Base-by-base conservation (phyloP, 1,139 yeast species). In the Blastobotrys ciferrii region DNA sequence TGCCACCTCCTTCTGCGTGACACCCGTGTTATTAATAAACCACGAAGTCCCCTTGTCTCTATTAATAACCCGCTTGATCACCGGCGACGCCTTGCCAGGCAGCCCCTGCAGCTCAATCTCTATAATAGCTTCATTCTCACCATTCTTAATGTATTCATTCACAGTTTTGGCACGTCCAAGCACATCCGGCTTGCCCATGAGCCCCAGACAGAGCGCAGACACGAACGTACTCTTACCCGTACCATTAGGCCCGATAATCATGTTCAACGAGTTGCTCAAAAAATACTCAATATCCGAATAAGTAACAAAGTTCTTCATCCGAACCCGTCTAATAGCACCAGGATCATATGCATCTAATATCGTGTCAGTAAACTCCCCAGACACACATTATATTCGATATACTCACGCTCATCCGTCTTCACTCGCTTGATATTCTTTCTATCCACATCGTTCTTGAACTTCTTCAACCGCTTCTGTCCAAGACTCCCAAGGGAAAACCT, bases 211-310 rank as follows among this genome's bases (percentile, higher is more conserved):
- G 1, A 92, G 81, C 0, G 98, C 98, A 51, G 97, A 88, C 4
- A 92, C 96, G 58, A 92, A 79, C 0, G 98, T 88, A 43, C 94
- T 83, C 64, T 94, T 94, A 4, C 99, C 99, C 0, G 96, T 82
- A 35, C 99, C 99, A 63, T 94, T 94, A 4, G 98, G 98, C 0
- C 98, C 98, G 48, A 92, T 86, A 51, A 94, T 86, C 87, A 94
- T 81, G 64, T 94, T 94, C 63, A 94, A 73, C 2, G 84, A 76
- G 0, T 98, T 97, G 0, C 95, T 87, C 46, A 91, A 75, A 40
- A 75, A 73, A 65, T 88, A 91, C 63, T 86, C 92, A 0, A 92
- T 86, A 49, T 79, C 72, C 2, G 82, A 69, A 63, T 91, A 91
- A 0, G 96, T 88, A 60, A 94, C 89, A 71, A 91, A 91, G 66